A percentile compares a stretch with the other conserved stretches of the same genome.
Conservation (phyloP, 2,329 filamentous ascomycete species). For the Corinectria fuckeliana region DNA sequence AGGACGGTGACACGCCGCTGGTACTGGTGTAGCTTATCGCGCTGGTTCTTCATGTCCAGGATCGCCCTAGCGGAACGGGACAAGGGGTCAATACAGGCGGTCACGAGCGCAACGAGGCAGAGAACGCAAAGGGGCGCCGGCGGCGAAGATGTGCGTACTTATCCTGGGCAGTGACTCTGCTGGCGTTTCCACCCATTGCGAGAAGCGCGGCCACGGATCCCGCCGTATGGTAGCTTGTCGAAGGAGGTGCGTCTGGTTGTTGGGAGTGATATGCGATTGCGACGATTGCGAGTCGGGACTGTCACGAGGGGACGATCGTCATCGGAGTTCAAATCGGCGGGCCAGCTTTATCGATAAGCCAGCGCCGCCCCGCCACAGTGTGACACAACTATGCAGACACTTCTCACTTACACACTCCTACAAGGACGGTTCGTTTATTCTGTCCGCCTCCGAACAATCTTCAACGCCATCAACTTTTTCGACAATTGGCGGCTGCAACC, state of each 20-base stretch:
- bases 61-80: conserved; percentile 73
- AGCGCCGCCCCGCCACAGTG: not conserved
- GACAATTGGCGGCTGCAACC: not conserved
- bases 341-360: conserved; percentile 37
- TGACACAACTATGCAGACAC: conserved; percentile 2
- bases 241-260: not conserved
- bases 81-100: conserved; percentile 18
- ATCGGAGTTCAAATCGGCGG: conserved; percentile 28
- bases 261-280: conserved; percentile 8
- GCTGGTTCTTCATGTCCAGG: conserved; percentile 95
- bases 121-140: conserved; percentile 16
- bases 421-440: not conserved
- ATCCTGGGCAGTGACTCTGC: conserved; percentile 76
- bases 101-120: conserved; percentile 24
- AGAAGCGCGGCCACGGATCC: conserved; percentile 9
- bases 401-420: not conserved
- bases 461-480: not conserved
- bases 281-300: conserved; percentile 18
- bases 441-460: not conserved
- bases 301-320: conserved; percentile 40
- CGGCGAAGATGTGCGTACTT: conserved; percentile 63
- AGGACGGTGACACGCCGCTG: conserved; percentile 87
- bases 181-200: conserved; percentile 61
- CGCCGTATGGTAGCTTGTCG: conserved; percentile 9
- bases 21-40: conserved; percentile 96